Percentiles rank a stretch among this genome's conserved stretches.
Evolutionary conservation across 2,329 filamentous ascomycete species (phyloP).

Genomic region (Pyrenophora graminea): DNA sequence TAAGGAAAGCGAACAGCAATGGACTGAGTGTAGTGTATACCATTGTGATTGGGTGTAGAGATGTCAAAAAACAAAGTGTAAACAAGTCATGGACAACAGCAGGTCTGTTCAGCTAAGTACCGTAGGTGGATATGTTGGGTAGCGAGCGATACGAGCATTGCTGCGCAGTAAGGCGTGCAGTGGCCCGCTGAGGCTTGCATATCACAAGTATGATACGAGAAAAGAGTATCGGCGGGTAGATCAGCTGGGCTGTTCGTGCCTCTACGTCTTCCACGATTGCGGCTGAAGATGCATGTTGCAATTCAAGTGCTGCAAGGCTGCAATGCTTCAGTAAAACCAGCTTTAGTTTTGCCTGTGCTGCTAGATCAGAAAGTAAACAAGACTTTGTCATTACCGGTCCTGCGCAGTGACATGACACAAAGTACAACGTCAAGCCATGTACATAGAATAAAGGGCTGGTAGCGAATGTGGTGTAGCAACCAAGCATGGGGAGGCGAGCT

Average conservation of each 20-base stretch:
- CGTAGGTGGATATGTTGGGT: not conserved
- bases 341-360: not conserved
- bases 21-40: conserved; percentile 1
- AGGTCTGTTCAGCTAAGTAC: conserved; percentile 4
- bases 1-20: conserved; percentile 6
- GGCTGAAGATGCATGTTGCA: not conserved
- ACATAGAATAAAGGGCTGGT: not conserved
- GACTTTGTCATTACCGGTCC: no score
- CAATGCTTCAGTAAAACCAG: not conserved
- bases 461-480: not conserved
- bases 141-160: not conserved
- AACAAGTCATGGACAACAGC: not conserved
- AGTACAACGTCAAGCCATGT: not conserved
- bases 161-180: conserved; percentile 5
- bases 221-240: conserved; percentile 4
- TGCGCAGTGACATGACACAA: no score
- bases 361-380: no score
- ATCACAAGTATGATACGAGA: conserved; percentile 4
- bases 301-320: not conserved
- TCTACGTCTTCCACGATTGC: not conserved
- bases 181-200: conserved; percentile 13
- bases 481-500: conserved; percentile 13
- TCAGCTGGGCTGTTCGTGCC: conserved; percentile 1
- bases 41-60: not conserved
- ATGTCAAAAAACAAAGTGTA: not conserved